These are phyloP conservation scores for Jatropha podagrica DNA, from an alignment of 441 rosid species.

Conservation along the genomic window DNA sequence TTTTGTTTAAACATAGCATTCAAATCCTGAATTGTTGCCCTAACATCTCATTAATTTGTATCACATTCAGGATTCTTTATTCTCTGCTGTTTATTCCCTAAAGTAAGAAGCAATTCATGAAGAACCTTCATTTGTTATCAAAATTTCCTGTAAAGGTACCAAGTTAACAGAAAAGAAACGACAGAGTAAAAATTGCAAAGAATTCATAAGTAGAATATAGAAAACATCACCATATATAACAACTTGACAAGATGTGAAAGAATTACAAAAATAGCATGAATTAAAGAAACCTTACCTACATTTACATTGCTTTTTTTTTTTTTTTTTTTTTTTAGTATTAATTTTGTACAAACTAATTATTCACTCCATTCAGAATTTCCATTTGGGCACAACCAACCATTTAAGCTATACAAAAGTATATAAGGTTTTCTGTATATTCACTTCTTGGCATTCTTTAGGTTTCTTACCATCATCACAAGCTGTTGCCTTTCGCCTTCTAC, in stretches of 20 bases:
- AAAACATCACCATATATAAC: not conserved
- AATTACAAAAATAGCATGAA: constrained; percentile 26
- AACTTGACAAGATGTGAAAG: not conserved
- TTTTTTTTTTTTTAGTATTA: constrained; percentile 18
- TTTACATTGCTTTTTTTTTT: constrained; percentile 16
- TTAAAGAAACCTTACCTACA: constrained; percentile 23
- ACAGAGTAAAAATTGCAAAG: not conserved
- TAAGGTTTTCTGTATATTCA: constrained; percentile 16
- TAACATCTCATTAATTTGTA: not conserved
- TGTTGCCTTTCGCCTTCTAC: constrained; percentile 95
- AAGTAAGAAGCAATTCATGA: too few species aligned
- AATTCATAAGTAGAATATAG: not conserved
- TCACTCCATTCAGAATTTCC: constrained; percentile 24
- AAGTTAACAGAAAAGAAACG: too few species aligned
- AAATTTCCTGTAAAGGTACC: too few species aligned
- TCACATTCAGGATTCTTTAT: not conserved
- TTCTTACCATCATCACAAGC: constrained; percentile 76
- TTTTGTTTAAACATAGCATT: too few species aligned
- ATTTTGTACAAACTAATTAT: constrained; percentile 42
- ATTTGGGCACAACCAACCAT: constrained; percentile 17
- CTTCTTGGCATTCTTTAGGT: constrained; percentile 58
- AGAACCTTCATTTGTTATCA: too few species aligned
- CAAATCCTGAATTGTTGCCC: too few species aligned
- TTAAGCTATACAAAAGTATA: constrained; percentile 37
- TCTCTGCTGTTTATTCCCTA: not conserved